Percentiles rank a stretch among this genome's conserved stretches.
phyloP scores from a whole-genome alignment of 352 stramenopile genomes.

The Globisporangium polare region DNA sequence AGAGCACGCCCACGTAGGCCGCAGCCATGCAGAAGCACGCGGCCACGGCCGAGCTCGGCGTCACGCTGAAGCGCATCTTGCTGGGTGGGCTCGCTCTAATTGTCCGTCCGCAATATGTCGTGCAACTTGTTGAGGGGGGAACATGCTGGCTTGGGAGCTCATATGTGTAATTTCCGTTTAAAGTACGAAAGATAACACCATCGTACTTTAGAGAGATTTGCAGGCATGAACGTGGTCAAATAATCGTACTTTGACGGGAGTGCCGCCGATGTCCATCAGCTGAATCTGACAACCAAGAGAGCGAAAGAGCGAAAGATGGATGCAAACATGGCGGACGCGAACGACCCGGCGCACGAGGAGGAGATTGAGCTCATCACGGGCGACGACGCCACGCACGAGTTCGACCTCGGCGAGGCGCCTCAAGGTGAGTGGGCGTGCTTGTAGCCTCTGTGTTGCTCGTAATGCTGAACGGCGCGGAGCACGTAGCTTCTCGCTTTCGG shows the following conservation, averaged over 20 bases:
- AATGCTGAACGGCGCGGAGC: not conserved
- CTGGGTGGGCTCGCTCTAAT: not conserved
- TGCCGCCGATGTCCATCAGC: conserved; percentile 4
- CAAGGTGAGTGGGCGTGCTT: conserved; percentile 36
- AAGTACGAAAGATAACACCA: too few relatives aligned
- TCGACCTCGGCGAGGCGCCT: conserved; percentile 75
- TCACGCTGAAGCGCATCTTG: conserved; percentile 82
- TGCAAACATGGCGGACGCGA: conserved; percentile 26
- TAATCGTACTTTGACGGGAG: conserved; percentile 16
- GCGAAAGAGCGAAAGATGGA: conserved; percentile 33
- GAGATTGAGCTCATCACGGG: conserved; percentile 82
- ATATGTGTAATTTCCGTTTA: too few relatives aligned
- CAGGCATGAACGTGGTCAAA: conserved; percentile 22
- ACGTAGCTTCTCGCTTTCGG: not conserved
- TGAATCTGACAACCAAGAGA: conserved; percentile 19
- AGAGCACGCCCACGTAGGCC: conserved; percentile 85
- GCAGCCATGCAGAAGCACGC: conserved; percentile 80
- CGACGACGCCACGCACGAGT: conserved; percentile 79
- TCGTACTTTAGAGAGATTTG: too few relatives aligned
- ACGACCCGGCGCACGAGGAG: conserved; percentile 41
- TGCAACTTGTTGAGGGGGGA: conserved; percentile 8
- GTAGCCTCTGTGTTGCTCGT: not conserved
- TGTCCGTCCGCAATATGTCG: not conserved
- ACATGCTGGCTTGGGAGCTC: conserved; percentile 17
- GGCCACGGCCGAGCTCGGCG: conserved; percentile 52